Conservation (phyloP, 2,329 filamentous ascomycete species). For the Venturia nashicola region DNA sequence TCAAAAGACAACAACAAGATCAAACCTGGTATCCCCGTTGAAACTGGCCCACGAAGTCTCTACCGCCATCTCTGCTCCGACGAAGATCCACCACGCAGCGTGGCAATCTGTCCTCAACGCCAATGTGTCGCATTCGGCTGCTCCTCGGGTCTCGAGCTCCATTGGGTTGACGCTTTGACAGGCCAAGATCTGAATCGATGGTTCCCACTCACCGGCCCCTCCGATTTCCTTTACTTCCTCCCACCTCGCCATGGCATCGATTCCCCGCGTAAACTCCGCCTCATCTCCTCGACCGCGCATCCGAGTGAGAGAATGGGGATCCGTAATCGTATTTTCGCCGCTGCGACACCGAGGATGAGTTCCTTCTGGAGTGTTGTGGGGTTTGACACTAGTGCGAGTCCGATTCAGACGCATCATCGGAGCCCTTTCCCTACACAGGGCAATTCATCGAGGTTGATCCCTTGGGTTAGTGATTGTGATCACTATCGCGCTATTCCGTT, state of each 20-base stretch:
- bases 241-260: conserved; percentile 40
- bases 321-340: conserved; percentile 15
- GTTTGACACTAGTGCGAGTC: background rate
- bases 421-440: conserved; percentile 17
- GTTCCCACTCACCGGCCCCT: conserved; percentile 43
- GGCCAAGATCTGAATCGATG: conserved; percentile 40
- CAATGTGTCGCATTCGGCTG: conserved; percentile 55
- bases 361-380: conserved; percentile 1
- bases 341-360: background rate
- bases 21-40: conserved; percentile 16
- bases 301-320: conserved; percentile 22
- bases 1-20: background rate
- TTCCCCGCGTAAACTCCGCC: conserved; percentile 43
- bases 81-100: conserved; percentile 51
- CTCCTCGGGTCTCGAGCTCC: conserved; percentile 48
- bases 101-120: conserved; percentile 53
- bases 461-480: conserved; percentile 23
- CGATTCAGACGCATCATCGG: background rate
- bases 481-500: conserved; percentile 53
- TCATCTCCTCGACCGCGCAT: conserved; percentile 49
- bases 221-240: conserved; percentile 48
- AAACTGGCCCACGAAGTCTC: conserved; percentile 24
- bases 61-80: conserved; percentile 45
- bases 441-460: background rate
- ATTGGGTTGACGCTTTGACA: conserved; percentile 42